Conservation (phyloP, 2,329 filamentous ascomycete species). For the Achaetomium macrosporum region DNA sequence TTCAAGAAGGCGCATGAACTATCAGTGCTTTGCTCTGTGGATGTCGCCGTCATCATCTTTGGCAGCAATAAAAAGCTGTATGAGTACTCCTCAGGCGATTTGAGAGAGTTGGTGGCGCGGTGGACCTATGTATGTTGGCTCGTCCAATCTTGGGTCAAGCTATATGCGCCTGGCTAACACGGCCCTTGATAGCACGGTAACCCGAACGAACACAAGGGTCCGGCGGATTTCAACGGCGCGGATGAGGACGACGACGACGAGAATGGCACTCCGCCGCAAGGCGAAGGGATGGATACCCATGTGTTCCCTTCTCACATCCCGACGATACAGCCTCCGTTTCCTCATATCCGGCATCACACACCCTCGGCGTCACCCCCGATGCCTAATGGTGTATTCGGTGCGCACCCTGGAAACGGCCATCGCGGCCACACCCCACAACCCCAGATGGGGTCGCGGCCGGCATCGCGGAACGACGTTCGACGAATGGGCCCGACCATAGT, state of each 20-base stretch:
- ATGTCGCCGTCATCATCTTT: conserved; percentile 98
- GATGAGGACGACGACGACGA: conserved; percentile 79
- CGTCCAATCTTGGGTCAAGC: conserved; percentile 2
- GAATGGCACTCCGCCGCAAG: conserved; percentile 65
- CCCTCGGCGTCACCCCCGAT: conserved; percentile 87
- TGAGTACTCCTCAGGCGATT: conserved; percentile 91
- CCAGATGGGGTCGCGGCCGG: conserved; percentile 65
- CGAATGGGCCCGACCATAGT: conserved; percentile 69
- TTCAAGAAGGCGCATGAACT: conserved; percentile 99
- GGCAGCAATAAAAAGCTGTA: conserved; percentile 99
- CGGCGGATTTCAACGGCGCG: conserved; percentile 81
- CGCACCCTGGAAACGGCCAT: conserved; percentile 45
- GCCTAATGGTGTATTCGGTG: conserved; percentile 66
- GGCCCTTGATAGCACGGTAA: conserved; percentile 66
- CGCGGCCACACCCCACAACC: conserved; percentile 80
- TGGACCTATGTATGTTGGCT: conserved; percentile 76
- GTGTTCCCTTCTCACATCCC: conserved; percentile 68
- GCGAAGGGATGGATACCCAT: conserved; percentile 52
- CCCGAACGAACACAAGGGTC: conserved; percentile 94
- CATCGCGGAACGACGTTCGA: conserved; percentile 73
- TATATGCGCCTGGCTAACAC: conserved; percentile 14
- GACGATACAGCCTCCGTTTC: conserved; percentile 59
- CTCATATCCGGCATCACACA: conserved; percentile 68
- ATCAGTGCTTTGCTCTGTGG: conserved; percentile 94
- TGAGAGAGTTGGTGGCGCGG: conserved; percentile 80